These are phyloP conservation scores for Arthonia radiata DNA, from an alignment of 495 filamentous ascomycete genomes.

Conservation along the genomic window DNA sequence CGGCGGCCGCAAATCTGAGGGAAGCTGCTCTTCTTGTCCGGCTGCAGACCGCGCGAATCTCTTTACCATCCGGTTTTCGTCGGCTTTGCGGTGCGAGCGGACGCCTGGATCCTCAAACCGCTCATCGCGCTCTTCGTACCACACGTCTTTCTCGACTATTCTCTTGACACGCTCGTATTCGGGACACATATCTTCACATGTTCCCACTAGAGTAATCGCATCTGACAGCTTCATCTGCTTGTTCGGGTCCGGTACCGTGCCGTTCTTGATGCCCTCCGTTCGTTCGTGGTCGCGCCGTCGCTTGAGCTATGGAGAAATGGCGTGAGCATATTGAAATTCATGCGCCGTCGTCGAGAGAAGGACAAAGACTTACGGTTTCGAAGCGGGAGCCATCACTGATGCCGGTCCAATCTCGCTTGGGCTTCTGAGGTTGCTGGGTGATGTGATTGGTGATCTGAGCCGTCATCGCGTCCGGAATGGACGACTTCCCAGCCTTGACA, in stretches of 20 bases:
- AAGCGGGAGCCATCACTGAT: too few species aligned
- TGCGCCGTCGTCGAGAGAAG: too few species aligned
- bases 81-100: slow-evolving; percentile 11
- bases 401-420: too few species aligned
- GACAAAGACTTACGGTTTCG: too few species aligned
- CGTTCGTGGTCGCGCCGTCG: slow-evolving; percentile 43
- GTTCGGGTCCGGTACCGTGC: slow-evolving; percentile 71
- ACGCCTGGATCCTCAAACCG: slow-evolving; percentile 8
- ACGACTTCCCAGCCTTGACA: too few species aligned
- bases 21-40: slow-evolving; percentile 72
- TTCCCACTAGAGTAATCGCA: slow-evolving; percentile 69
- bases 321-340: neutral
- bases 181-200: slow-evolving; percentile 84
- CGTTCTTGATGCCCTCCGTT: slow-evolving; percentile 40
- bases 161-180: slow-evolving; percentile 65
- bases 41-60: slow-evolving; percentile 75
- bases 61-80: slow-evolving; percentile 49
- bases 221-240: slow-evolving; percentile 56
- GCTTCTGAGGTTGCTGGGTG: too few species aligned
- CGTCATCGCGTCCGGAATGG: too few species aligned
- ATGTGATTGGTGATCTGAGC: too few species aligned
- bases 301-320: slow-evolving; percentile 20
- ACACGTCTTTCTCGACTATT: slow-evolving; percentile 37
- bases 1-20: slow-evolving; percentile 75
- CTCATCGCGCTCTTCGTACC: slow-evolving; percentile 6